Evolutionary conservation across 345 rosid genomes (phyloP), one percentile per base, ranked within the genome.

Genomic region (Citrus unshiu): DNA sequence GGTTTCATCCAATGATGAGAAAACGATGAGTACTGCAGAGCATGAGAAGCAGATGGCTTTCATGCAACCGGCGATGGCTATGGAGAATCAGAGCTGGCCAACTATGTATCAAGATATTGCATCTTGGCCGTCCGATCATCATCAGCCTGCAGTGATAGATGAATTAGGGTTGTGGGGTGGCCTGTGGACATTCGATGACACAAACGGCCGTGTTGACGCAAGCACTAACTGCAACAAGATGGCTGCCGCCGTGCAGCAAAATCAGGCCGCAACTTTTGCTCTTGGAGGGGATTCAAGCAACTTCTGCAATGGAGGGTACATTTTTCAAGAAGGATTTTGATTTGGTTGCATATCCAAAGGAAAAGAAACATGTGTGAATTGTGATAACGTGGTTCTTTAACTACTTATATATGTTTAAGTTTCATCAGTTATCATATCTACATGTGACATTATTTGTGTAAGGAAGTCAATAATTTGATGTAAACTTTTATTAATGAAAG

Each of bases 121-220:
- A 62, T 76, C 81, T 39, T 85, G 84, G 73, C 79, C 78, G 43
- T 73, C 78, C 1, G 85, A 80, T 72, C 74, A 75, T 72, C 72
- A 79, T 22, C 46, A 65, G 46, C 77, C 77, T 68, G 72, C 74
- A 29, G 39, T 82, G 80, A 74, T 74, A 9, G 90, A 85, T 66
- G 91, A 92, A 54, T 54, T 54, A 78, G 83, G 82, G 65, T 72
- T 89, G 34, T 89, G 89, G 91, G 86, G 84, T 6, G 86, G 85
- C 61, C 77, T 88, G 51, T 86, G 92, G 93, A 86, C 87, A 74
- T 77, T 83, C n/a, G 89, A 89, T 58, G 88, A 85, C 40, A 68
- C 30, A 14, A 72, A 21, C 1, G 46, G 58, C 54, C 78, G 76
- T 14, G 22, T 22, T 64, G 61, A 69, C 46, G 62, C 80, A 6